Percentiles rank a stretch among this genome's conserved stretches.
These are phyloP conservation scores for Penicillium psychrosexuale DNA, from an alignment of 2,329 filamentous ascomycete genomes.

Conservation along the genomic window DNA sequence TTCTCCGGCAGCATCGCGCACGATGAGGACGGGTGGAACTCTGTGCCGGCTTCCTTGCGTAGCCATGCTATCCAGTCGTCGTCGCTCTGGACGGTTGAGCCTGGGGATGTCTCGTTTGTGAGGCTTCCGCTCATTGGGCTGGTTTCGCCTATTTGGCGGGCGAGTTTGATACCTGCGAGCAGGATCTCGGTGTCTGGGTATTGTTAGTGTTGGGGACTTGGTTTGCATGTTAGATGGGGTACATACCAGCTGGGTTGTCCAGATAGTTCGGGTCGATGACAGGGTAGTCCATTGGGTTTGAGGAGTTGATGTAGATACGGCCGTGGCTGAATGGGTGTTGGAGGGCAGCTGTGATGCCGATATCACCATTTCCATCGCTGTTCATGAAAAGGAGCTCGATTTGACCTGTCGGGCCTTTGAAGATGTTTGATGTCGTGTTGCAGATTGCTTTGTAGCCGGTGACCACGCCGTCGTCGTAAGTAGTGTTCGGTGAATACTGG, in stretches of 20 bases:
- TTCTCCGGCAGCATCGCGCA: slow-evolving; percentile 30
- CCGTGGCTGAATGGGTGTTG: slow-evolving; percentile 33
- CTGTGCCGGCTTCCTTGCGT: slow-evolving; percentile 16
- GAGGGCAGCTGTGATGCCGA: slow-evolving; percentile 28
- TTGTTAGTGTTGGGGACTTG: not conserved
- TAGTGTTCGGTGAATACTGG: slow-evolving; percentile 23
- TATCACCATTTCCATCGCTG: slow-evolving; percentile 26
- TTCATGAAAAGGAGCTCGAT: slow-evolving; percentile 32
- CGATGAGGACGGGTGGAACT: slow-evolving; percentile 27
- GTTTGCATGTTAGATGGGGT: not conserved
- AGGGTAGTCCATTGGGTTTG: slow-evolving; percentile 28
- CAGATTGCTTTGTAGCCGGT: slow-evolving; percentile 29
- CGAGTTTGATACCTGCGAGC: slow-evolving; percentile 27
- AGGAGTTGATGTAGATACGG: slow-evolving; percentile 32
- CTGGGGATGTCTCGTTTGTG: slow-evolving; percentile 23
- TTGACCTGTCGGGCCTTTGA: slow-evolving; percentile 24
- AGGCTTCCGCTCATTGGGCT: slow-evolving; percentile 20
- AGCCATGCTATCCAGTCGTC: slow-evolving; percentile 26
- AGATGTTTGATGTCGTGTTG: slow-evolving; percentile 26
- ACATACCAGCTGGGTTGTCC: slow-evolving; percentile 24
- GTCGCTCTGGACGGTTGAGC: slow-evolving; percentile 21
- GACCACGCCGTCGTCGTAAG: slow-evolving; percentile 24
- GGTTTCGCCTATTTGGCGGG: slow-evolving; percentile 23
- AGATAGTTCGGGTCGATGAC: slow-evolving; percentile 32
- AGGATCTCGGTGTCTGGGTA: slow-evolving; percentile 25